Evolutionary conservation across 176 grass and related monocot species (phyloP), one percentile per base, ranked within the genome.

Genomic region (Carex kokanica): DNA sequence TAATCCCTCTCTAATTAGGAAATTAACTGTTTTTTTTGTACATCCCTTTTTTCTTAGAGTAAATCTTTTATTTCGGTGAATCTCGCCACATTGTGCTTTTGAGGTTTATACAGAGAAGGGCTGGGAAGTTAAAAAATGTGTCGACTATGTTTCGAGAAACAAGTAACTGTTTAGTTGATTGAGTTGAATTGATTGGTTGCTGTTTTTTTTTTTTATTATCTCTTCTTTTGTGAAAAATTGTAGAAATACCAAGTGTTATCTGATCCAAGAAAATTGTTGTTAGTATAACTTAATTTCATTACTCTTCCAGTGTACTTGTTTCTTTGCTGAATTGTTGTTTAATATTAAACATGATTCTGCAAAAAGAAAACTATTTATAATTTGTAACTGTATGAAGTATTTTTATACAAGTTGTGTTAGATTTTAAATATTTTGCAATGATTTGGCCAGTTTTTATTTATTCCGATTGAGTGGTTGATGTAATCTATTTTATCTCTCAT

Each of bases 1-100:
- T 77, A 77, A 77, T 56, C 51, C 14, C 52, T 56, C 51, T 78
- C 31, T 18, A 78, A 78, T 78, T 78, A 78, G 73, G 73, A 78
- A 78, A 78, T 78, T 78, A 78, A 78, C 73, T 78, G 45, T 78
- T 23, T 56, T 78, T 78, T 78, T 78, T 78, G 73, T 78, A 78
- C 73, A 78, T 78, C 73, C 73, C 17, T 56, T 78, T 71, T 78
- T 71, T 71, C 55, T 77, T 54, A 31, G 45, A 54, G 21, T 14
- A 74, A 75, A 77, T 77, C 49, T 55, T 78, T 78, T 77, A 24
- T 78, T 74, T 78, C 32, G 73, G 73, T 78, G 73, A 78, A 78
- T 32, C 24, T 21, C n/a, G n/a, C n/a, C n/a, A n/a, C n/a, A n/a
- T n/a, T n/a, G n/a, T n/a, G n/a, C n/a, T n/a, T n/a, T n/a, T 80